phyloP scores from a whole-genome alignment of 495 filamentous ascomycete species.

The Trichoderma asperelloides region DNA sequence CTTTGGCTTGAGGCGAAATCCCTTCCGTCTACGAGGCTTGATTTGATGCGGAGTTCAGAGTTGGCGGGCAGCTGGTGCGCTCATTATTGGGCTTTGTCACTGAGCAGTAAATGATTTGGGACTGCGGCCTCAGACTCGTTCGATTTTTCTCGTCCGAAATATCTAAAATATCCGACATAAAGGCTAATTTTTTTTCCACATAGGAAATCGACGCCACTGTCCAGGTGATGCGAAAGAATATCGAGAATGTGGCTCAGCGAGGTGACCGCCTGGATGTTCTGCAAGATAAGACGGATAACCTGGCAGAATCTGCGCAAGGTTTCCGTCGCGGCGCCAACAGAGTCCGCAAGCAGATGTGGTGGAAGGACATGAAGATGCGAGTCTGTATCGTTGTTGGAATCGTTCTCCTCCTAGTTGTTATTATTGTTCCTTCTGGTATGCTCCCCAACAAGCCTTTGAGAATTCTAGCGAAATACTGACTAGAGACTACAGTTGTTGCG shows the following conservation, averaged over 20 bases:
- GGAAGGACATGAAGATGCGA: constrained; percentile 97
- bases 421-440: constrained; percentile 82
- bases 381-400: constrained; percentile 87
- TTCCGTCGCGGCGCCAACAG: constrained; percentile 94
- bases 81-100: background rate
- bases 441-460: background rate
- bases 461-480: background rate
- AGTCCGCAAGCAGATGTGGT: constrained; percentile 84
- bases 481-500: constrained; percentile 20
- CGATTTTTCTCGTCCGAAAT: background rate
- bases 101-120: background rate
- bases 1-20: background rate
- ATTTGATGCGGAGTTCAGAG: background rate
- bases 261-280: constrained; percentile 83
- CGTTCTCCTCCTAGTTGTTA: constrained; percentile 79
- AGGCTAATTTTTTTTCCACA: background rate
- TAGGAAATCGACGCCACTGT: constrained; percentile 97
- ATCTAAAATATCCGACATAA: background rate
- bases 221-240: constrained; percentile 87
- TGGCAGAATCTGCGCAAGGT: constrained; percentile 79
- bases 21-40: background rate
- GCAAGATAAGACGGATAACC: constrained; percentile 92
- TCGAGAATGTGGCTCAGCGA: constrained; percentile 86
- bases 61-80: background rate
- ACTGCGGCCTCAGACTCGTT: background rate